Evolutionary conservation across 2,329 filamentous ascomycete genomes (phyloP).

Genomic region (Colletotrichum tofieldiae): DNA sequence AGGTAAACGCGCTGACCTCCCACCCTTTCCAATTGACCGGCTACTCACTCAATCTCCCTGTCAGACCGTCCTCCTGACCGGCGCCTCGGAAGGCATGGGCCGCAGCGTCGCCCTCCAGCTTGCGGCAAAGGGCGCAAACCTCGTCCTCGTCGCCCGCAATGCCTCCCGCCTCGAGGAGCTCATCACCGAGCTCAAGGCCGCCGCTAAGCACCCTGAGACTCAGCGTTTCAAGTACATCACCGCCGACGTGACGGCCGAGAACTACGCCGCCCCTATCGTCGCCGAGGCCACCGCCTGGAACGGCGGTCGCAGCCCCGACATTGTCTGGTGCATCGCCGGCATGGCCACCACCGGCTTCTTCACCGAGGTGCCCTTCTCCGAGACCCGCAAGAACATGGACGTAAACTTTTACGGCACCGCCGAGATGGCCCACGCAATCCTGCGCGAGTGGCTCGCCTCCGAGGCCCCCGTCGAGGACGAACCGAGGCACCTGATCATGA

Average conservation of each 20-base stretch:
- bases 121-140: slow-evolving; percentile 85
- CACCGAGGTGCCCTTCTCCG: slow-evolving; percentile 78
- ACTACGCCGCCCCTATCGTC: slow-evolving; percentile 80
- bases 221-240: slow-evolving; percentile 90
- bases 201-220: slow-evolving; percentile 73
- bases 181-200: slow-evolving; percentile 74
- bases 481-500: slow-evolving; percentile 89
- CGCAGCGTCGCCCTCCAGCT: slow-evolving; percentile 81
- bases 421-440: slow-evolving; percentile 86
- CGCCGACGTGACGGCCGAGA: slow-evolving; percentile 82
- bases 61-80: slow-evolving; percentile 90
- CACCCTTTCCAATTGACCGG: background rate
- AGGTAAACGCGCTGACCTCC: slow-evolving; percentile 66
- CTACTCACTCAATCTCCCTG: slow-evolving; percentile 6
- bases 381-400: slow-evolving; percentile 86
- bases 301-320: slow-evolving; percentile 78
- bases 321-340: slow-evolving; percentile 94
- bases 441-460: slow-evolving; percentile 80
- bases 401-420: slow-evolving; percentile 91
- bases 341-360: slow-evolving; percentile 82
- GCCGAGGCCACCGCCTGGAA: slow-evolving; percentile 86
- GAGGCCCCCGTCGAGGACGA: slow-evolving; percentile 61
- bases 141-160: slow-evolving; percentile 88
- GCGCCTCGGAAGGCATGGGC: slow-evolving; percentile 94
- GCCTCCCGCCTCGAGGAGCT: slow-evolving; percentile 78